These are phyloP conservation scores for Cetraspora pellucida DNA, from an alignment of 192 early-diverging fungal species.

Conservation along the genomic window DNA sequence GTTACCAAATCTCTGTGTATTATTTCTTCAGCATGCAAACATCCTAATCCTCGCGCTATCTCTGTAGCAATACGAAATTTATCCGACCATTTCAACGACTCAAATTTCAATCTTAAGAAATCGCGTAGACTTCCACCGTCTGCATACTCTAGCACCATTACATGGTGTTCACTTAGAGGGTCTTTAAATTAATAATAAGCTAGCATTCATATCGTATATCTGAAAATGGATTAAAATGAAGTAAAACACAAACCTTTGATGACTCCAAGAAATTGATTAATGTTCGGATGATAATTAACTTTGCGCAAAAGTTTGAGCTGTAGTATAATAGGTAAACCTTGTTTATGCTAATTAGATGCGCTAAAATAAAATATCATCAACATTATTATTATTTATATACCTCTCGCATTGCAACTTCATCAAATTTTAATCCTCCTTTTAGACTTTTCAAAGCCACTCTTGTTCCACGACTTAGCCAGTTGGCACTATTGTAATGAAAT, in stretches of 20 bases:
- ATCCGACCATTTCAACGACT: neutral
- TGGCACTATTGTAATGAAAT: no score
- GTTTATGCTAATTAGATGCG: no score
- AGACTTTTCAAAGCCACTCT: no score
- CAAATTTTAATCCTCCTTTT: no score
- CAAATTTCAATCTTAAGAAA: constrained; percentile 3
- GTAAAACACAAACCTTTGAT: neutral
- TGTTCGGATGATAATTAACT: neutral
- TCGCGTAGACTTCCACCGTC: constrained; percentile 14
- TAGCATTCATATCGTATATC: neutral
- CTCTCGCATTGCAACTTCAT: no score
- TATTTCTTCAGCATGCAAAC: neutral
- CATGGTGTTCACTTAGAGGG: neutral
- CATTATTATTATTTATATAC: no score
- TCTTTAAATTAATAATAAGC: neutral
- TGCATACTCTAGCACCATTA: constrained; percentile 7
- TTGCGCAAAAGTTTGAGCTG: neutral
- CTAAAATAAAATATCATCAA: no score
- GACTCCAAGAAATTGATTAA: neutral
- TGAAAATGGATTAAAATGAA: neutral
- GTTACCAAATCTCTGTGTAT: constrained; percentile 24
- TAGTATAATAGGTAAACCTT: no score
- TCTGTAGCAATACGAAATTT: neutral
- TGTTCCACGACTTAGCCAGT: no score
- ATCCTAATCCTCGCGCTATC: constrained; percentile 2